Base-by-base conservation (phyloP, 257 asterid species). In the Thymus mandschuricus region DNA sequence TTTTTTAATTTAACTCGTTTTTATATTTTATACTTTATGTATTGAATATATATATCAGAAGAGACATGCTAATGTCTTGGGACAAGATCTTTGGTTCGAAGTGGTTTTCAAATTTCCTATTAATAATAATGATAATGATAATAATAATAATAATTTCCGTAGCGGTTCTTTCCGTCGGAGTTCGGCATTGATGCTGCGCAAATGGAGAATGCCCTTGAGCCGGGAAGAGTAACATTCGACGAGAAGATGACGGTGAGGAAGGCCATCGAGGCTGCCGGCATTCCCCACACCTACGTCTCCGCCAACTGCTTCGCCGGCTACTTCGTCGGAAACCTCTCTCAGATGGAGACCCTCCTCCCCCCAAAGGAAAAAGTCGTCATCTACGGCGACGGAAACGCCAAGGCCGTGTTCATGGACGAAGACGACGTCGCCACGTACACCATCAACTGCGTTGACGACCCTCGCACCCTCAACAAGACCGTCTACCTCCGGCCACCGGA, bases 81-180 rank as follows among this genome's bases (percentile, higher is more conserved):
- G 21, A 21, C 21, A 21, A 21, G 21, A 21, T 21, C 21, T 21
- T 21, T 21, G 21, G 21, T 21, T 21, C 21, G 21, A 21, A 21
- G 21, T 21, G 21, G 21, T 21, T 21, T 21, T 21, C 21, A 6
- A 3, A 0, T 43, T 6, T 5, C 48, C 6, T 43, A 43, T 10
- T 43, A 43, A 9, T 21, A 41, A 41, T 41, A 41, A 8, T 41
- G 1, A 8, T 5, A 5, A 41, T 41, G 6, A 41, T 41, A 5
- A 8, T 13, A 48, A 48, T 48, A 48, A 4, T 13, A 48, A 0
- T 50, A n/a, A 15, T 21, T 21, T 8, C 11, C 59, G 83, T 56
- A 93, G 98, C 87, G 96, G 3, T 93, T 93, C 73, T 72, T 88
- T 79, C 98, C 98, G 0, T 89, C 98, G 10, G 96, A 91, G 78